A percentile compares a stretch with the other conserved stretches of the same genome.
These are phyloP conservation scores for Sordariomycetes sp. DNA, from an alignment of 2,329 filamentous ascomycete species.

Conservation along the genomic window DNA sequence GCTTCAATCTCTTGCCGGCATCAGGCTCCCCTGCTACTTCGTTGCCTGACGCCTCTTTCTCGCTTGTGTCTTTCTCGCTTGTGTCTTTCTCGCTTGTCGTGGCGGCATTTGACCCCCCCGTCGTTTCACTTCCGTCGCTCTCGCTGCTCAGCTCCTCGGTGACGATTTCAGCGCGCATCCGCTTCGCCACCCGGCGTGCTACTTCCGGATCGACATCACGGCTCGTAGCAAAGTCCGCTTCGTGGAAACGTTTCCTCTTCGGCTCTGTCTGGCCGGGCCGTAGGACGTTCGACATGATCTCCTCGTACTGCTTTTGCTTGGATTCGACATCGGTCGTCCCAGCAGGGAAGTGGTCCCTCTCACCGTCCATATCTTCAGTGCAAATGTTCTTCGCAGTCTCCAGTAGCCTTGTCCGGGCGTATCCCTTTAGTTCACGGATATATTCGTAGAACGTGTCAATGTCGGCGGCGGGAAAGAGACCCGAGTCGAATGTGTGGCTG, in stretches of 20 bases:
- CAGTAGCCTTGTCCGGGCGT: conserved; percentile 56
- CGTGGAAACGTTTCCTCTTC: conserved; percentile 41
- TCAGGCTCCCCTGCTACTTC: conserved; percentile 1
- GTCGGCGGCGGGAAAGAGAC: conserved; percentile 59
- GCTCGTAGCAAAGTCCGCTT: conserved; percentile 35
- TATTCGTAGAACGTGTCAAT: conserved; percentile 65
- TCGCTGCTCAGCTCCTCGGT: conserved; percentile 42
- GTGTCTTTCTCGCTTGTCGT: conserved; percentile 6
- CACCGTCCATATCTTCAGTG: conserved; percentile 41
- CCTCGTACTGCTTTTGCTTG: conserved; percentile 35
- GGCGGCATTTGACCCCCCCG: conserved; percentile 8
- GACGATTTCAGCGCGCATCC: conserved; percentile 51
- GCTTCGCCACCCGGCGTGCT: conserved; percentile 46
- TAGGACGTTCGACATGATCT: conserved; percentile 45
- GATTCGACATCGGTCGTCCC: conserved; percentile 8
- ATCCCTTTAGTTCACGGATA: conserved; percentile 68
- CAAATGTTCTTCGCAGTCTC: conserved; percentile 55
- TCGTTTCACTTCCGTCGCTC: conserved; percentile 21
- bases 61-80: conserved; percentile 1
- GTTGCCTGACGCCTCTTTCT: conserved; percentile 9
- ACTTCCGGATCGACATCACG: conserved; percentile 35
- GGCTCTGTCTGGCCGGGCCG: conserved; percentile 18
- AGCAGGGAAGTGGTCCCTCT: conserved; percentile 27
- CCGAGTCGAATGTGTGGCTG: conserved; percentile 67
- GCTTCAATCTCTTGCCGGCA: conserved; percentile 26